These are phyloP conservation scores for Neoboletus magnificus DNA, from an alignment of 768 basidiomycete genomes.

Conservation along the genomic window DNA sequence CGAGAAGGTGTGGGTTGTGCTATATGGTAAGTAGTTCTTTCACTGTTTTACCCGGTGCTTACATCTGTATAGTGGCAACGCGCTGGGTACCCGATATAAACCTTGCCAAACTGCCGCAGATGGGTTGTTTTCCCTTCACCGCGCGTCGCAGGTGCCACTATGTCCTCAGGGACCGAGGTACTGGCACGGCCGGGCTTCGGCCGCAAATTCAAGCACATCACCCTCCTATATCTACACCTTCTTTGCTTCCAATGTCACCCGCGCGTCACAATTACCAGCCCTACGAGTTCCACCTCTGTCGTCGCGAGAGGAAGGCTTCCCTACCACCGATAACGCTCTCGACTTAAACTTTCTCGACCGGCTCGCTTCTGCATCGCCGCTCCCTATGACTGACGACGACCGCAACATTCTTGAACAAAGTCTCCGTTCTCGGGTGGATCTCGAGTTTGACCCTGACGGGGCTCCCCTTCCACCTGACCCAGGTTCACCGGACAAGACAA, in stretches of 20 bases:
- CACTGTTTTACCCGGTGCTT: conserved; percentile 4
- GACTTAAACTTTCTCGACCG: conserved; percentile 42
- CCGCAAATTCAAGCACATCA: conserved; percentile 14
- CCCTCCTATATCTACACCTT: conserved; percentile 41
- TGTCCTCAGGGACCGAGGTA: conserved; percentile 43
- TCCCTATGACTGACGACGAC: conserved; percentile 35
- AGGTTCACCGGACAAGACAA: conserved; percentile 43
- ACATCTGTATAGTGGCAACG: conserved; percentile 51
- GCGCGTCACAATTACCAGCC: conserved; percentile 21
- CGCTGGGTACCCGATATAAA: conserved; percentile 58
- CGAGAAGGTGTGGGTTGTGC: conserved; percentile 68
- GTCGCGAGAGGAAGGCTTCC: conserved; percentile 19
- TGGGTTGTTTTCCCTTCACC: conserved; percentile 34
- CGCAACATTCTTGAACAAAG: conserved; percentile 12
- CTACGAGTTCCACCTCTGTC: not conserved
- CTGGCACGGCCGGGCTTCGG: conserved; percentile 34
- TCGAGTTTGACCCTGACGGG: conserved; percentile 44
- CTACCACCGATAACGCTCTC: conserved; percentile 24
- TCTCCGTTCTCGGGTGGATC: conserved; percentile 14
- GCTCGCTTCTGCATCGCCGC: conserved; percentile 36
- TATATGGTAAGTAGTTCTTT: conserved; percentile 41
- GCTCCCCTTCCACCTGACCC: conserved; percentile 36
- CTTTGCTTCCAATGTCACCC: conserved; percentile 44
- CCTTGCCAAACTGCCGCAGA: conserved; percentile 58
- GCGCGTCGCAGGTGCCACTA: conserved; percentile 19